Percentiles rank a stretch among this genome's conserved stretches.
phyloP scores from a whole-genome alignment of 2,329 filamentous ascomycete species.

The Nigrograna mackinnonii region DNA sequence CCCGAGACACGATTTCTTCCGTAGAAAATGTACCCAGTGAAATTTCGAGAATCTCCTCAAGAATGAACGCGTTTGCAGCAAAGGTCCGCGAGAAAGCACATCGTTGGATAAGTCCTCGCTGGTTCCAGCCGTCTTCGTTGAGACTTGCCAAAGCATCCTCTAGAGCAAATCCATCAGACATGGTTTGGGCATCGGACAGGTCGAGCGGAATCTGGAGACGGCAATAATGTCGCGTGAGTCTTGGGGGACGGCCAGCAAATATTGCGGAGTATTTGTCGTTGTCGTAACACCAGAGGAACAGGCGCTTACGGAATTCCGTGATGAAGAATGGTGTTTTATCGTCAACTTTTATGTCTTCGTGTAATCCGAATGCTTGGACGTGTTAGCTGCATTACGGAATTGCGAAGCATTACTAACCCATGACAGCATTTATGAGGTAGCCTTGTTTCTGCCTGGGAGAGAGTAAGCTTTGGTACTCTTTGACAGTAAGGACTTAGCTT shows the following conservation, averaged over 20 bases:
- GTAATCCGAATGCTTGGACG: conserved; percentile 41
- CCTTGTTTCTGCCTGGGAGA: no score
- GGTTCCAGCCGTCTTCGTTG: conserved; percentile 59
- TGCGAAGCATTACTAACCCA: no score
- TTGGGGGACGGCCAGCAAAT: conserved; percentile 60
- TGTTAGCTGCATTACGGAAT: conserved; percentile 33
- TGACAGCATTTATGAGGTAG: no score
- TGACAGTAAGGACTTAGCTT: no score
- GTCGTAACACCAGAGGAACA: conserved; percentile 34
- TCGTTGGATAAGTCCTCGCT: conserved; percentile 45
- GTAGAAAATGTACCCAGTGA: conserved; percentile 47
- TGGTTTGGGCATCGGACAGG: conserved; percentile 53
- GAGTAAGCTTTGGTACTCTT: no score
- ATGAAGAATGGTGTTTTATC: conserved; percentile 40
- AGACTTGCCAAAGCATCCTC: conserved; percentile 43
- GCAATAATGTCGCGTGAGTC: conserved; percentile 57
- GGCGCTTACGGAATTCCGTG: conserved; percentile 35
- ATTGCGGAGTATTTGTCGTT: conserved; percentile 56
- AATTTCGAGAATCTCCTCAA: conserved; percentile 64
- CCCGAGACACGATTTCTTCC: conserved; percentile 42
- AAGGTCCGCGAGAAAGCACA: conserved; percentile 53
- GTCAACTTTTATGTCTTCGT: conserved; percentile 37
- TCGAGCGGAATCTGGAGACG: conserved; percentile 60
- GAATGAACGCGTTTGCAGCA: conserved; percentile 52
- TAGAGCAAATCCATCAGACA: conserved; percentile 49